These are phyloP conservation scores for Ascochyta fabae DNA, from an alignment of 2,329 filamentous ascomycete species.

Conservation along the genomic window DNA sequence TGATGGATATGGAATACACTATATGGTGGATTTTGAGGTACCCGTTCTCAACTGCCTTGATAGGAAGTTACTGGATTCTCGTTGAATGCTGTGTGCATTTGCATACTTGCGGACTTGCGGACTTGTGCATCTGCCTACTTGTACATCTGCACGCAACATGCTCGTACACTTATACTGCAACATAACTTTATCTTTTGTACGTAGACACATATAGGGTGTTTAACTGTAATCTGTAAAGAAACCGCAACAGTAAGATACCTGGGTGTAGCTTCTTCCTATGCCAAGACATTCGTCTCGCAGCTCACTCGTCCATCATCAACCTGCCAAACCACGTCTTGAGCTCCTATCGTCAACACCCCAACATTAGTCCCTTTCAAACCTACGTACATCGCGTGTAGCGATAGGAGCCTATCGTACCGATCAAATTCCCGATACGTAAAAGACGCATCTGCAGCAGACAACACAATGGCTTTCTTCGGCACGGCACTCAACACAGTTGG, in stretches of 20 bases:
- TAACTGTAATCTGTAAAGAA: background rate
- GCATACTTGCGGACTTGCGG: background rate
- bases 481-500: conserved; percentile 75
- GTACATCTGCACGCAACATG: background rate
- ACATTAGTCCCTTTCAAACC: background rate
- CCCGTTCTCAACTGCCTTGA: background rate
- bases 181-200: background rate
- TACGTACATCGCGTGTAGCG: background rate
- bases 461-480: conserved; percentile 72
- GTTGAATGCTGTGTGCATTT: background rate
- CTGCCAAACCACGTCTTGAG: background rate
- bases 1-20: background rate
- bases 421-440: background rate
- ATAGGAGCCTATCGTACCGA: background rate
- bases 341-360: background rate
- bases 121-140: background rate
- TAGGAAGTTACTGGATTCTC: background rate
- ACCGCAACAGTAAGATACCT: background rate
- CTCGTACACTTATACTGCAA: background rate
- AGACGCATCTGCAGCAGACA: background rate
- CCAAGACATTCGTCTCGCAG: conserved; percentile 14
- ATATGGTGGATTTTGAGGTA: background rate
- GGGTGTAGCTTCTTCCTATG: background rate
- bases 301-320: background rate
- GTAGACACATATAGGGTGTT: background rate